Base-by-base conservation (phyloP, 2,329 filamentous ascomycete genomes). In the Ceratocystis papillata region DNA sequence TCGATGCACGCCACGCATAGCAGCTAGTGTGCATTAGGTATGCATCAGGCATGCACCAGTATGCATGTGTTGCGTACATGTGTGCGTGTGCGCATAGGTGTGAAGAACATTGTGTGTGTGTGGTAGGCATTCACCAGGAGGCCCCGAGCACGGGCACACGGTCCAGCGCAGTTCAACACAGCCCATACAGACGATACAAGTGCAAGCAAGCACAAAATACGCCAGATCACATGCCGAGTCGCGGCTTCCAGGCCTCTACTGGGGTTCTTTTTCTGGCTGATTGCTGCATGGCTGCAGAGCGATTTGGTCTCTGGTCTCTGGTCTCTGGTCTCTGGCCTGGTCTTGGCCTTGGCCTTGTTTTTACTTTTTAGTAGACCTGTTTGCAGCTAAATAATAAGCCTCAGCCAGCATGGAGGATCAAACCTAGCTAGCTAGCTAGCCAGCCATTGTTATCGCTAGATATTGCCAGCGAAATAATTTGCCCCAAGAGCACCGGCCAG, bases 1-100 rank as follows among this genome's bases (percentile, higher is more conserved):
- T 57, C 22, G 53, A 41, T 41, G 37, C 37, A 50, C 46, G 53
- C 22, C 53, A 57, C 53, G 53, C 53, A 25, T 10, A 50, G 46
- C n/a, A 50, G 50, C 17, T n/a, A 50, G 46, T 25, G 46, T 22
- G n/a, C 46, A 50, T 50, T 50, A 50, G 46, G 22, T 3, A 25
- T 50, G 46, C 46, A 20, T n/a, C 46, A 25, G n/a, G 46, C 10
- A 50, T 50, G 46, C 22, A 50, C 46, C 28, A 57, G 25, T 17
- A 57, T n/a, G 22, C 53, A 50, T 50, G 46, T 22, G 17, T 12
- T 48, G 46, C 46, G n/a, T 50, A 50, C 22, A 3, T 30, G 53
- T 30, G 10, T 57, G 22, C 20, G 50, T 57, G 22, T 57, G 7
- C 30, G 28, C 12, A 5, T 25, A 28, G n/a, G 15, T n/a, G 17